These are phyloP conservation scores for Kurtzmaniella natalensis DNA, from an alignment of 1,139 yeast species.

Conservation along the genomic window DNA sequence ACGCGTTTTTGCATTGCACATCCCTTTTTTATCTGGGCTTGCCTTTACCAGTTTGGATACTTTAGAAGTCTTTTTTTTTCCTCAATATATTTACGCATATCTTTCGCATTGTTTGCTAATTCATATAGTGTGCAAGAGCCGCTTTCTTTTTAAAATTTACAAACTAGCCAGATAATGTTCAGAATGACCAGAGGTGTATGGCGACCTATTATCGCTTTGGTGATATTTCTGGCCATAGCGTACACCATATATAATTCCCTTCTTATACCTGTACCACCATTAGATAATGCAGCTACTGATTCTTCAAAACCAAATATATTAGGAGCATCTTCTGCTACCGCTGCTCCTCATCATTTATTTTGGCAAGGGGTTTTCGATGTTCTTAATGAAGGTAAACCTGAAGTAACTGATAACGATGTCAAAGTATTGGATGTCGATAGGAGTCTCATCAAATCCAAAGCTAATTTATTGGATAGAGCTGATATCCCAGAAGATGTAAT, in stretches of 20 bases:
- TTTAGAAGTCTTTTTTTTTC: too few relatives aligned
- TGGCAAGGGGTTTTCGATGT: constrained; percentile 16
- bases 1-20: too few relatives aligned
- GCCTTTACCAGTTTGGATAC: too few relatives aligned
- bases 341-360: constrained; percentile 12
- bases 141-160: too few relatives aligned
- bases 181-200: not conserved
- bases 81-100: too few relatives aligned
- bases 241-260: too few relatives aligned
- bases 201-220: not conserved
- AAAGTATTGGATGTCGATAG: constrained; percentile 21
- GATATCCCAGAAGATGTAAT: constrained; percentile 19
- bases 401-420: constrained; percentile 13
- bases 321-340: too few relatives aligned
- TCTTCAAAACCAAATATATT: constrained; percentile 4
- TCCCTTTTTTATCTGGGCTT: too few relatives aligned
- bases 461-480: constrained; percentile 27
- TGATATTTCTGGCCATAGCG: not conserved
- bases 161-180: not conserved
- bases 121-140: too few relatives aligned
- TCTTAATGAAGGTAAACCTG: constrained; percentile 11
- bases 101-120: too few relatives aligned
- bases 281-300: too few relatives aligned
- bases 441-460: constrained; percentile 23
- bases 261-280: too few relatives aligned